A percentile compares a stretch with the other conserved stretches of the same genome.
phyloP scores from a whole-genome alignment of 2,329 filamentous ascomycete species.

The Triangularia verruculosa region DNA sequence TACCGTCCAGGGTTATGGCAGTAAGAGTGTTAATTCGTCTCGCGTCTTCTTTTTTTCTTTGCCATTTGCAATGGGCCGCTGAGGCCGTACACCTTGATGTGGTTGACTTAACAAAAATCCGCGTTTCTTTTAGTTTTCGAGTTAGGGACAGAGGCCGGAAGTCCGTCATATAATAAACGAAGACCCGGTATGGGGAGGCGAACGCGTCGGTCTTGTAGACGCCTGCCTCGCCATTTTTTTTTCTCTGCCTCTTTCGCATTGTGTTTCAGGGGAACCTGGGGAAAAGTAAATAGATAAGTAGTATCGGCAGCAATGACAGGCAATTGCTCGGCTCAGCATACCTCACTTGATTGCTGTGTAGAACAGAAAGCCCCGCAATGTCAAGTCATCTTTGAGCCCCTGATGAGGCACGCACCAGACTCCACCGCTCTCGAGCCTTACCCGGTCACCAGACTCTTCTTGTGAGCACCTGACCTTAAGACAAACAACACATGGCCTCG shows the following conservation, averaged over 20 bases:
- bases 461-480: background rate
- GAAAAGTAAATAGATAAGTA: conserved; percentile 11
- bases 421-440: background rate
- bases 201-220: background rate
- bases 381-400: background rate
- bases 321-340: background rate
- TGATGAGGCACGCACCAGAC: background rate
- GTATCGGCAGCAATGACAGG: background rate
- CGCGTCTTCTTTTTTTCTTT: conserved; percentile 15
- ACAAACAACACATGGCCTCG: background rate
- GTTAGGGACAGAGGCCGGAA: conserved; percentile 8
- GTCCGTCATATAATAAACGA: background rate
- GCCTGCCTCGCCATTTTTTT: background rate
- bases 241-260: background rate
- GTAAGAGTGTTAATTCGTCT: conserved; percentile 27
- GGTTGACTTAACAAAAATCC: conserved; percentile 18
- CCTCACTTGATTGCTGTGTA: background rate
- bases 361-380: background rate
- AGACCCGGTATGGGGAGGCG: background rate
- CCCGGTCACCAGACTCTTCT: background rate
- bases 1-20: conserved; percentile 15
- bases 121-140: conserved; percentile 22
- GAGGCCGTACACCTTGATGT: conserved; percentile 21
- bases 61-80: conserved; percentile 20
- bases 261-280: background rate